These are phyloP conservation scores for Lenwebbia sp. DNA, from an alignment of 345 rosid genomes.

Conservation along the genomic window DNA sequence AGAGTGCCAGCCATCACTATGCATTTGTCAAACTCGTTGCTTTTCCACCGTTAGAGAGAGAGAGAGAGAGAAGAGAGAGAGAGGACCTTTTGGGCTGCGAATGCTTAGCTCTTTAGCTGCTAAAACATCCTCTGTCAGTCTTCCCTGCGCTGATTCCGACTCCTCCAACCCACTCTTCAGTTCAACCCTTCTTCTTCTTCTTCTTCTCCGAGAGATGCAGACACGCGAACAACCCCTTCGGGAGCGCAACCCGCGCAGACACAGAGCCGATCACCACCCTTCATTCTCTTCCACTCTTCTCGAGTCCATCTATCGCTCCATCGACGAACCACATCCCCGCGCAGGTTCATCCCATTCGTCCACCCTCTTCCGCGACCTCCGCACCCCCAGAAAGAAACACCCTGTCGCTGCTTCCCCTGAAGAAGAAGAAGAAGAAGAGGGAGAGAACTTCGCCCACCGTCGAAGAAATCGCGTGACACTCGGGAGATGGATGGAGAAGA, in stretches of 20 bases:
- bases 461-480: conserved; percentile 25
- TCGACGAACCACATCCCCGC: conserved; percentile 28
- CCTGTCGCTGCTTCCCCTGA: not conserved
- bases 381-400: not conserved
- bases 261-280: conserved; percentile 29
- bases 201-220: not conserved
- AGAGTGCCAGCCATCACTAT: not conserved
- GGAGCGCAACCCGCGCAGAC: not conserved
- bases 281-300: conserved; percentile 71
- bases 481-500: conserved; percentile 38
- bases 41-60: not conserved
- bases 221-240: not conserved
- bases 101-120: not conserved
- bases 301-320: conserved; percentile 47
- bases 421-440: not conserved
- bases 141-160: not conserved
- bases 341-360: not conserved
- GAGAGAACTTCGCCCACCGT: not conserved
- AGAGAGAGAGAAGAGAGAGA: not conserved
- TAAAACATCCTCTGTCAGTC: not conserved
- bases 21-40: not conserved
- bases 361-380: not conserved
- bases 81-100: not conserved
- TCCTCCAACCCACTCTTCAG: not conserved
- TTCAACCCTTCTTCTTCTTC: not conserved